Evolutionary conservation across 345 rosid genomes (phyloP), one percentile per base, ranked within the genome.

Genomic region (Eucalyptus cloeziana): DNA sequence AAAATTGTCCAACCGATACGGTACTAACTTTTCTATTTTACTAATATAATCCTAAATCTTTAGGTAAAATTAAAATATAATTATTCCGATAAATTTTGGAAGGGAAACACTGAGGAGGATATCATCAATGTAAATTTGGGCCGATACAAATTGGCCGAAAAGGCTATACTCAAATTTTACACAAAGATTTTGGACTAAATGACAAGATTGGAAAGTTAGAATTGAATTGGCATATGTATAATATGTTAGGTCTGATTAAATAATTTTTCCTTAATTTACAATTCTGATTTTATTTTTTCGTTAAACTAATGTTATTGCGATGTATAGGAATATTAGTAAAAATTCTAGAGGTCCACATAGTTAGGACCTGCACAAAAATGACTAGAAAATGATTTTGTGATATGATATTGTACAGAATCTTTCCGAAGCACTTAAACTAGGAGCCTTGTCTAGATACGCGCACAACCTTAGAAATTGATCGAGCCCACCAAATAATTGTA

Each of bases 181-280:
- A 56, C 1, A 47, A 47, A 22, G 5, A 8, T 2, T 22, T 56
- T 22, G 27, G 62, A 56, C 27, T 24, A 24, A 2, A 56, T 56
- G 11, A 9, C 1, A 0, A 56, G 3, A 56, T 8, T 56, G 1
- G 3, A 56, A 56, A 24, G 6, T 56, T 9, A 56, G 0, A 10
- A 22, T 21, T 56, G 0, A 56, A 56, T 56, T 56, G 3, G 1
- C 3, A 56, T 56, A 4, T 0, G 6, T 8, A 56, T 9, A 1
- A 22, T 22, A 56, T 22, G 5, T 56, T 56, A 56, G 3, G 30
- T 1, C 0, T 58, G 30, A 25, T 60, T 25, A 5, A 12, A 60
- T 4, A 11, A 60, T 60, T 25, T 60, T 4, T 13, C 7, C 15
- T 25, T 25, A 60, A 25, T 60, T 60, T 27, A 60, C 15, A 27